Base-by-base conservation (phyloP, 768 basidiomycete species). In the Xerocomellus intermedius region DNA sequence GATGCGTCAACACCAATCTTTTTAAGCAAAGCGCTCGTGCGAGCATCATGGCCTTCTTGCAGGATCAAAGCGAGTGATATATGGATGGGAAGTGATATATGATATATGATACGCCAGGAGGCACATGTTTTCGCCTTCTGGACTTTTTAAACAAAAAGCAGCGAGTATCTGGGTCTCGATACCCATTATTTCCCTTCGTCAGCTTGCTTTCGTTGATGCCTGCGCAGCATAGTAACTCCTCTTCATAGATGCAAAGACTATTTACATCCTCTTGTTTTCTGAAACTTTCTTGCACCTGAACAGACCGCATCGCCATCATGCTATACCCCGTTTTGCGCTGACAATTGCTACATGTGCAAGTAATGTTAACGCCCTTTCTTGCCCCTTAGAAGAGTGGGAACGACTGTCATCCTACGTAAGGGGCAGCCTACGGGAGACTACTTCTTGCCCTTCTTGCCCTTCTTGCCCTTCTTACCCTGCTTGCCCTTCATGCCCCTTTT, bases 11-110 rank as follows among this genome's bases (percentile, higher is more conserved):
- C 32, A 8, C 17, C 41, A 22, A 35, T 47, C n/a, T 42, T 42
- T 42, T 22, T 50, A 79, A 37, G 78, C 65, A 60, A 54, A 82
- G 73, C 42, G 82, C 81, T 19, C 74, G 79, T 19, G 74, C 75
- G 53, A 87, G 82, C 55, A 89, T 91, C 48, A 81, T 80, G 75
- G 86, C 84, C 6, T 91, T 91, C 67, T 72, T 91, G 55, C 77
- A 73, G 37, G 85, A 87, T 61, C 86, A 90, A 63, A 89, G 87
- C 61, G 86, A 86, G 32, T 69, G 36, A 61, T 16, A 17, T 33
- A 21, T 13, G 8, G 17, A 16, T 26, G 30, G 12, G n/a, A 12
- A 12, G n/a, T 5, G 22, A 10, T 8, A 14, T 30, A 17, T 3
- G 22, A 8, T 13, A 19, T 30, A 22, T 37, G 26, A 3, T 41